Conservation (phyloP, 148 eudicot species). For the Bassia scoparia region DNA sequence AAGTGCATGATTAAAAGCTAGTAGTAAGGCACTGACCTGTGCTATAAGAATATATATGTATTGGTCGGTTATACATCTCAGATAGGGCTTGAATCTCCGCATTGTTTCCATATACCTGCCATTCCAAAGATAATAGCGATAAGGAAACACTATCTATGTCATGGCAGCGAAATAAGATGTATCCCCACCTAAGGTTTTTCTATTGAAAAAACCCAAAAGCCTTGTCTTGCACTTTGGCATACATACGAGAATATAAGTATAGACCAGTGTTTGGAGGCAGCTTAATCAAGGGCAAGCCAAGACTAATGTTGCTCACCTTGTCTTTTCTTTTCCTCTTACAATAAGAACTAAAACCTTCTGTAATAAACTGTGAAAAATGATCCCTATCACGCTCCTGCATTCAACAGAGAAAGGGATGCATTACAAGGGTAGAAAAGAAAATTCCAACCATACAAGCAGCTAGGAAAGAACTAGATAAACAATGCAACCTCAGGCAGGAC, state of each 20-base stretch:
- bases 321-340: constrained; percentile 97
- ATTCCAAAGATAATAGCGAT: neutral
- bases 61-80: constrained; percentile 98
- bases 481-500: neutral
- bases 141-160: neutral
- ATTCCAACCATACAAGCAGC: too few species aligned
- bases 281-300: neutral
- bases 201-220: too few species aligned
- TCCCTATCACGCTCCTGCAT: constrained; percentile 92
- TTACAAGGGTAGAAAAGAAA: too few species aligned
- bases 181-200: too few species aligned
- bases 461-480: too few species aligned
- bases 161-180: neutral
- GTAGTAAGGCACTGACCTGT: constrained; percentile 58
- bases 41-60: constrained; percentile 91
- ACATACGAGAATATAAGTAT: neutral
- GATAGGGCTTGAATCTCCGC: constrained; percentile 89
- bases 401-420: constrained; percentile 12
- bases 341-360: constrained; percentile 93
- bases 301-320: constrained; percentile 45
- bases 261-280: neutral
- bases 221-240: neutral
- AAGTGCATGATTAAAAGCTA: neutral
- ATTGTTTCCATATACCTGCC: constrained; percentile 95
- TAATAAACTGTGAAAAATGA: constrained; percentile 92